Base-by-base conservation (phyloP, 148 eudicot genomes). In the Beta vulgaris region DNA sequence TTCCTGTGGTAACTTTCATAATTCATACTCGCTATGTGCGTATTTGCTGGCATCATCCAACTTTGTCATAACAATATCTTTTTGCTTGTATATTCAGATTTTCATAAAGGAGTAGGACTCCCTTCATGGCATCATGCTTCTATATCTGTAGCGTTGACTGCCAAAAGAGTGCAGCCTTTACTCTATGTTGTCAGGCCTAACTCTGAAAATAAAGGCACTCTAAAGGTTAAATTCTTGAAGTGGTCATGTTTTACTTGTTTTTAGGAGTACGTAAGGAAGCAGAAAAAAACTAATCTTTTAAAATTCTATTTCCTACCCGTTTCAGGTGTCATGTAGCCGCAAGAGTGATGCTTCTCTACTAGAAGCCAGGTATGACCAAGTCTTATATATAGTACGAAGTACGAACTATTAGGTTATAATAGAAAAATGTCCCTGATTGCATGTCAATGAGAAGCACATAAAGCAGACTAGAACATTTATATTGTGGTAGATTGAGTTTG, bases 341-440 rank as follows among this genome's bases (percentile, higher is more conserved):
- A 82, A 81, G 82, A 87, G 81, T 65, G 91, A 88, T 58, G 74
- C 78, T 82, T 77, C 83, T 54, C 65, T 80, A 39, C 36, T 85
- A 73, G 87, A 91, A 81, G 91, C 90, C 72, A 82, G 95, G 98
- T 93, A 83, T 62, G 86, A 18, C 42, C n/a, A 55, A 0, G 55
- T 42, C 46, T 55, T 34, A 4, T 60, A 23, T 18, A 31, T n/a
- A n/a, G n/a, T n/a, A n/a, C n/a, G n/a, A n/a, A n/a, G n/a, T n/a
- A n/a, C n/a, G n/a, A n/a, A n/a, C n/a, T n/a, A n/a, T n/a, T n/a
- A n/a, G n/a, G n/a, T n/a, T n/a, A n/a, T n/a, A n/a, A n/a, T n/a
- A n/a, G n/a, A n/a, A n/a, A n/a, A n/a, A n/a, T n/a, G n/a, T n/a
- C 31, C 6, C 0, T 48, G 31, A 23, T 42, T 60, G 21, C 18